Evolutionary conservation across 2,329 filamentous ascomycete species (phyloP), one percentile per base, ranked within the genome.

Genomic region (Rosellinia necatrix): DNA sequence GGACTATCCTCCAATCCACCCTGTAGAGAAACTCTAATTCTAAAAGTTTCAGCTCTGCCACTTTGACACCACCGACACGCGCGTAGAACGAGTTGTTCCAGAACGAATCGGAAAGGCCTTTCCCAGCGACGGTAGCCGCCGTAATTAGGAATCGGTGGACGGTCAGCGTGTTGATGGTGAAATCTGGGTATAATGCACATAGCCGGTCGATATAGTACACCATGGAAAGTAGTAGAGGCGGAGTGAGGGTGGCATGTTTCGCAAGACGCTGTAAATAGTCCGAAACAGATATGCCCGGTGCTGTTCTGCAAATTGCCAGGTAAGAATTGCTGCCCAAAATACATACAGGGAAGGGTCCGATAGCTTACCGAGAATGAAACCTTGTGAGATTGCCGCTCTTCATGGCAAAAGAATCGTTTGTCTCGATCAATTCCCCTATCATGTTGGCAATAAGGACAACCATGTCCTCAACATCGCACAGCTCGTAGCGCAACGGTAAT

Each of bases 61-160:
- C 81, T 63, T 91, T 92, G 46, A 99, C 92, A 60, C 94, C 94
- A 4, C 94, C 94, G 0, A 99, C 92, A 52, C 91, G 83, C 32
- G 94, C 92, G 71, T 99, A 99, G 1, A 93, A 96, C 24, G 91
- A 91, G 74, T 99, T 99, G 60, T 96, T 97, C 92, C 94, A 97
- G 72, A 99, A 99, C 25, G 90, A 92, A 72, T 99, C 94, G 27
- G 92, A 97, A 10, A 99, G 81, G 1, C 94, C 94, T 74, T 99
- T 99, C 53, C 92, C 91, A 6, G 93, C 94, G 4, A 99, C 94
- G 0, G 94, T 97, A 8, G 92, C 93, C 17, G 92, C 92, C 1
- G 93, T 94, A 64, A 99, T 99, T 8, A 99, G 82, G 69, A 97
- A 99, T 7, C 94, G 92, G 76, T 99, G 94, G 3, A 99, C 93